These are phyloP conservation scores for Labyrinthula sp. DNA, from an alignment of 352 stramenopile genomes.

Conservation along the genomic window DNA sequence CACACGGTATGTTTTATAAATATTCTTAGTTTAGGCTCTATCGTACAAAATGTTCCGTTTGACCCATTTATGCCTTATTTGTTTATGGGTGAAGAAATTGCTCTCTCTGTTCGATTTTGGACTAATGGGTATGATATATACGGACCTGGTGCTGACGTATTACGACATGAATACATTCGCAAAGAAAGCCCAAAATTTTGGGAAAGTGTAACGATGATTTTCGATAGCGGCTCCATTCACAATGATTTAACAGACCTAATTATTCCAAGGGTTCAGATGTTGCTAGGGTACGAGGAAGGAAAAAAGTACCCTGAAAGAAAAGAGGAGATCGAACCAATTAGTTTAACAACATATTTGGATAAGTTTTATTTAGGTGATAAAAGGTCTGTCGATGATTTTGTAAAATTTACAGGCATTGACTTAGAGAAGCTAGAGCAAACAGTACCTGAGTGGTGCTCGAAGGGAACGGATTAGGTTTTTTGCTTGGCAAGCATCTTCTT, in stretches of 20 bases:
- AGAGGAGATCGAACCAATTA: not conserved
- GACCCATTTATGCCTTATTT: slow-evolving; percentile 63
- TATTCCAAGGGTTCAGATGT: slow-evolving; percentile 18
- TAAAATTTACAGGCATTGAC: slow-evolving; percentile 19
- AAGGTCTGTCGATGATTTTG: slow-evolving; percentile 10
- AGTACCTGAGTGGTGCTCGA: slow-evolving; percentile 8
- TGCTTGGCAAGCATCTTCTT: slow-evolving; percentile 22
- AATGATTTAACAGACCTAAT: slow-evolving; percentile 26
- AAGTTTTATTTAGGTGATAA: slow-evolving; percentile 17
- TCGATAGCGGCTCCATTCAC: slow-evolving; percentile 32
- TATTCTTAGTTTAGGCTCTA: too few species aligned
- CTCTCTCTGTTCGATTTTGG: slow-evolving; percentile 45
- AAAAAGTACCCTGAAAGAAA: too few species aligned
- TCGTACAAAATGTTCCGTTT: slow-evolving; percentile 52
- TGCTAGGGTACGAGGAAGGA: slow-evolving; percentile 19
- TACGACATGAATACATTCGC: slow-evolving; percentile 54
- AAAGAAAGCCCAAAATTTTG: slow-evolving; percentile 62
- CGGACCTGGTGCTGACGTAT: slow-evolving; percentile 43
- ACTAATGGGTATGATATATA: slow-evolving; percentile 54
- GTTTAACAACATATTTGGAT: not conserved
- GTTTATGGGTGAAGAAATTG: slow-evolving; percentile 66
- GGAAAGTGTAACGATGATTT: slow-evolving; percentile 50
- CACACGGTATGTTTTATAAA: too few species aligned
- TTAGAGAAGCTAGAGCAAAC: slow-evolving; percentile 14
- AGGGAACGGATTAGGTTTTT: slow-evolving; percentile 7